Evolutionary conservation across 495 filamentous ascomycete genomes (phyloP).

Genomic region (Elaphomyces granulatus): DNA sequence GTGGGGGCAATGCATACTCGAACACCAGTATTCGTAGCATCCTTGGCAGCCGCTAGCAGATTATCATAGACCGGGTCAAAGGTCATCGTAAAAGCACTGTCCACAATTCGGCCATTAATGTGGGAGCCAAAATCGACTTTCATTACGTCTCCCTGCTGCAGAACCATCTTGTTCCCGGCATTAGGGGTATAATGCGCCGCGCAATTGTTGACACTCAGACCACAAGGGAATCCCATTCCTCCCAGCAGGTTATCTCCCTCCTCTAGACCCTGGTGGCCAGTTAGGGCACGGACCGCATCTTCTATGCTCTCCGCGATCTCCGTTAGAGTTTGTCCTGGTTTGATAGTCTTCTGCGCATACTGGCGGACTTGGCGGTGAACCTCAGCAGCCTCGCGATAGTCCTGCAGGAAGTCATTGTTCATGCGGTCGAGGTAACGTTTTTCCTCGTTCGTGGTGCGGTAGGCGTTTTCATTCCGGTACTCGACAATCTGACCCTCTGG

Average conservation of each 20-base stretch:
- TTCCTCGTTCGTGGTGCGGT: constrained; percentile 76
- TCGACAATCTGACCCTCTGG: constrained; percentile 73
- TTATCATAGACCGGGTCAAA: constrained; percentile 79
- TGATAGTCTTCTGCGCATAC: constrained; percentile 65
- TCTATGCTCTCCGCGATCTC: constrained; percentile 81
- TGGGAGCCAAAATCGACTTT: constrained; percentile 90
- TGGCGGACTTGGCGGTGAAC: constrained; percentile 78
- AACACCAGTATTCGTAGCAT: constrained; percentile 78
- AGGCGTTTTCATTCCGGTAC: constrained; percentile 58
- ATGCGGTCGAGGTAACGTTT: constrained; percentile 73
- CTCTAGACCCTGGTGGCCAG: constrained; percentile 62
- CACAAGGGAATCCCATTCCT: constrained; percentile 82
- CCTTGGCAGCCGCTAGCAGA: constrained; percentile 66
- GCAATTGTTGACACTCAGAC: constrained; percentile 74
- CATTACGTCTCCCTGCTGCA: constrained; percentile 76
- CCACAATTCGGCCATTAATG: constrained; percentile 80
- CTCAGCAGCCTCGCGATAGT: constrained; percentile 81
- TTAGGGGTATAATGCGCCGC: constrained; percentile 87
- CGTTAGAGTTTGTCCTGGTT: constrained; percentile 66
- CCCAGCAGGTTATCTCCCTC: constrained; percentile 66
- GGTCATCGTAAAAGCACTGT: constrained; percentile 83
- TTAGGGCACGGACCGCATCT: constrained; percentile 63
- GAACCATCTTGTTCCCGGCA: constrained; percentile 72
- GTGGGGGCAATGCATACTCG: constrained; percentile 21
- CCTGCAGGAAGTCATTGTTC: constrained; percentile 68